Evolutionary conservation across 2,329 filamentous ascomycete species (phyloP), one percentile per base, ranked within the genome.

Genomic region (Ophiostoma triangulosporum): DNA sequence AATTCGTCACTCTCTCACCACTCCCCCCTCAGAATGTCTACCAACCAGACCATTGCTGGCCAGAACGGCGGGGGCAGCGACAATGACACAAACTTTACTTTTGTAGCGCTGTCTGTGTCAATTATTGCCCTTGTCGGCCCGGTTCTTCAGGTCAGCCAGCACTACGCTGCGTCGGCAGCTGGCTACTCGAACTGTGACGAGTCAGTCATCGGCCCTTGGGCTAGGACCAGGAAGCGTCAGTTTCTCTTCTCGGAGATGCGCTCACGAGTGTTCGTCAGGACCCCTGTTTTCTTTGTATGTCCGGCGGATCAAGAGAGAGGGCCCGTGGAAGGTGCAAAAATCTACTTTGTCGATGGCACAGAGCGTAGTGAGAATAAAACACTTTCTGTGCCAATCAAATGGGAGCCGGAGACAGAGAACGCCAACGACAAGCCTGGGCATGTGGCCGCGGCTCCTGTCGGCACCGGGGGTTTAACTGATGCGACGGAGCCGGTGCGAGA

Each of bases 201-300:
- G 51, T 69, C 70, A 48, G 71, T 74, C 51, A 74, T 75, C 64
- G 72, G 73, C 1, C 62, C 64, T 15, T 76, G 73, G 73, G 65
- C 69, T 20, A 56, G 59, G 1, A 67, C 63, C 17, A 73, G 69
- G 55, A 64, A 63, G 2, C 66, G 73, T 9, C 62, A 59, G 1
- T 72, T 75, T 54, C 66, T 63, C 1, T 64, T 62, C 51, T 64
- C 65, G 29, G 72, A 76, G 61, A 63, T 76, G 27, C 72, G 73
- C 3, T 74, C 74, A 57, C 72, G 74, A 55, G 73, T 76, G 8
- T 64, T 69, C 52, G 76, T 73, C 54, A 68, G 75, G 52, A 65
- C 70, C 0, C 73, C 73, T 26, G 73, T 76, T 58, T 73, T 76
- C 46, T 76, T 76, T 50, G 68, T 76, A 26, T 74, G 69, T 14